Conservation (phyloP, 306 rosid genomes). For the Sicyos edulis region DNA sequence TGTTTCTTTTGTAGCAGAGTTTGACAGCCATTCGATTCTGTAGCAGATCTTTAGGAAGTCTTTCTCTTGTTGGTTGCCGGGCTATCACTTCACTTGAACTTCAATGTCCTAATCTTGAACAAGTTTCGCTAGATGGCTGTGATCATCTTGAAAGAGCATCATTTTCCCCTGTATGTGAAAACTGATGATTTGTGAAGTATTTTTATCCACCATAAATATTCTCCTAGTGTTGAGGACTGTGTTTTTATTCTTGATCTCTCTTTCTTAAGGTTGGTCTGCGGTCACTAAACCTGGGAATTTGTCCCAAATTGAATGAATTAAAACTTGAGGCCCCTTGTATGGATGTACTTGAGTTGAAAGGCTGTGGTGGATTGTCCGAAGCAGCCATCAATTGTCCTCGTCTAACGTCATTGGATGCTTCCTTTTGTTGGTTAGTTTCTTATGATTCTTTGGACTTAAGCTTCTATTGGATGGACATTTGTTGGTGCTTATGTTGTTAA, state of each 20-base stretch:
- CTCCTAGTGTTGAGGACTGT: neutral
- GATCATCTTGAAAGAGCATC: constrained; percentile 87
- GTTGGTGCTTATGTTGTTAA: constrained; percentile 25
- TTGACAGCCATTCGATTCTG: constrained; percentile 70
- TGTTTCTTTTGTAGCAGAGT: constrained; percentile 45
- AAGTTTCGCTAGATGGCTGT: constrained; percentile 90
- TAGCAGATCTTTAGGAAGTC: constrained; percentile 67
- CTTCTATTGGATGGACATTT: constrained; percentile 13
- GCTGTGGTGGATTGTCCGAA: constrained; percentile 87
- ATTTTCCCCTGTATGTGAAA: constrained; percentile 77
- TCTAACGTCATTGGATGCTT: constrained; percentile 83
- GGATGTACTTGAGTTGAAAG: constrained; percentile 91
- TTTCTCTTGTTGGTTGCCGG: constrained; percentile 95
- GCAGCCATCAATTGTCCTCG: constrained; percentile 89
- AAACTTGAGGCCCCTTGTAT: constrained; percentile 64
- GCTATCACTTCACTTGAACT: constrained; percentile 70
- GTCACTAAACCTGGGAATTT: constrained; percentile 85
- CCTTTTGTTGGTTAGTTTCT: constrained; percentile 78
- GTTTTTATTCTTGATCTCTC: constrained; percentile 5
- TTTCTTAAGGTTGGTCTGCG: constrained; percentile 75
- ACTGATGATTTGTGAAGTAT: constrained; percentile 8
- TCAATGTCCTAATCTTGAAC: constrained; percentile 75
- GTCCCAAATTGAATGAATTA: constrained; percentile 77
- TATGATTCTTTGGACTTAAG: constrained; percentile 16
- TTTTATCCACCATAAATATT: neutral